Base-by-base conservation (phyloP, 768 basidiomycete genomes). In the Macrolepiota fuliginosa region DNA sequence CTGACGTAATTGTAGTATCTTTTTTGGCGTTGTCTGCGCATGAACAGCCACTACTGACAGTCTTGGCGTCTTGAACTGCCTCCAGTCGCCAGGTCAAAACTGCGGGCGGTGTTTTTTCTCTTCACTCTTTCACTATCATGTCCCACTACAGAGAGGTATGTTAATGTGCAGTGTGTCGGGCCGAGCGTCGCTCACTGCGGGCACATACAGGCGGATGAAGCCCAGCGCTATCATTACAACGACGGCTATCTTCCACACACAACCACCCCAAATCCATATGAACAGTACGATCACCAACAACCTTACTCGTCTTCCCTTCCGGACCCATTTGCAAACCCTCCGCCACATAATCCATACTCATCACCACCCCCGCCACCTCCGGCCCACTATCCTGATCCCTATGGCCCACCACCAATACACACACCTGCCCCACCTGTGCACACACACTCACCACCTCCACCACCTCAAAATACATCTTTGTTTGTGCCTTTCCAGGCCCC, bases 181-280 rank as follows among this genome's bases (percentile, higher is more conserved):
- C 12, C n/a, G n/a, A n/a, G n/a, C n/a, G 7, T 15, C 56, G 39
- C 19, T 60, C 46, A 58, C 45, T 24, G 2, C n/a, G 17, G n/a
- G n/a, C 36, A n/a, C 39, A 40, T 53, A 6, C 54, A 89, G 85
- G 81, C 84, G 3, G 86, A 90, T 71, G 86, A 90, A 71, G 83
- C 78, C 13, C 87, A 88, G 64, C 79, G 75, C 17, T 73, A 82
- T 29, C 82, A 81, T 59, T 88, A 90, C 72, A 88, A 89, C 67
- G 88, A 91, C 62, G 86, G 87, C 0, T 86, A 86, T 71, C 77
- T 75, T 63, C 79, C 83, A 7, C 84, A 88, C 64, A 67, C 69
- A 35, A 64, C 62, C n/a, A 67, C 72, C 27, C 69, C 74, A 50
- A 74, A 73, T 51, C 78, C 79, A 5, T 80, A 79, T 62, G 81